Percentiles rank a stretch among this genome's conserved stretches.
phyloP scores from a whole-genome alignment of 2,329 filamentous ascomycete species.

The Sporothrix euskadiensis region DNA sequence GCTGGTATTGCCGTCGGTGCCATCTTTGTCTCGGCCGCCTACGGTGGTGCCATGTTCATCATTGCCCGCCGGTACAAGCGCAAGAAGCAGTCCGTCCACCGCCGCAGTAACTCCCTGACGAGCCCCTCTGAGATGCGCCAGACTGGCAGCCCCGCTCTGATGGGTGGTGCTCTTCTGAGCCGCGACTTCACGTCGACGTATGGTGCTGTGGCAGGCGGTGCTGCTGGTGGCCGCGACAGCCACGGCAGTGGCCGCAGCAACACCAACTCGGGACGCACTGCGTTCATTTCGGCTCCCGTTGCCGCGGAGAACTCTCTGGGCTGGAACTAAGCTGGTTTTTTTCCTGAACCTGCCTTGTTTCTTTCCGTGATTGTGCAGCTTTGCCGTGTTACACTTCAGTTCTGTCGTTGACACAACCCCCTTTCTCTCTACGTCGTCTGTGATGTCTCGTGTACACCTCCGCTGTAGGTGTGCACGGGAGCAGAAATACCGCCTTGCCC shows the following conservation, averaged over 20 bases:
- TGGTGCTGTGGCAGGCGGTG: constrained; percentile 50
- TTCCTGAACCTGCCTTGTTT: constrained; percentile 8
- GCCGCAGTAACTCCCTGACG: constrained; percentile 73
- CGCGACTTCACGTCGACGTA: constrained; percentile 56
- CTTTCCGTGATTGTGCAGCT: neutral
- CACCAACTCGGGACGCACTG: constrained; percentile 56
- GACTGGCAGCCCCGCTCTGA: constrained; percentile 60
- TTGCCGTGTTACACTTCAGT: neutral
- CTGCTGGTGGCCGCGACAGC: constrained; percentile 57
- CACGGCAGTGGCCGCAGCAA: constrained; percentile 54
- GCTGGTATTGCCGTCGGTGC: constrained; percentile 74
- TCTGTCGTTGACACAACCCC: neutral
- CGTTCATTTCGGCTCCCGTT: constrained; percentile 82
- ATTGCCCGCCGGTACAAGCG: constrained; percentile 88
- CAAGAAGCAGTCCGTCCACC: constrained; percentile 75
- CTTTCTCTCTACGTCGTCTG: neutral
- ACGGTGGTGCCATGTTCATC: constrained; percentile 92
- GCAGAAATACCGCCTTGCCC: constrained; percentile 32
- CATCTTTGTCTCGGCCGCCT: constrained; percentile 76
- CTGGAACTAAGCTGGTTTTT: constrained; percentile 69
- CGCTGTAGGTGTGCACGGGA: neutral
- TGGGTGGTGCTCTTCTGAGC: constrained; percentile 67
- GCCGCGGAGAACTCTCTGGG: constrained; percentile 93
- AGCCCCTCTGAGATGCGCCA: constrained; percentile 60
- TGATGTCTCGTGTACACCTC: neutral